Evolutionary conservation across 2,329 filamentous ascomycete species (phyloP), one percentile per base, ranked within the genome.

Genomic region (Penicillium freii): DNA sequence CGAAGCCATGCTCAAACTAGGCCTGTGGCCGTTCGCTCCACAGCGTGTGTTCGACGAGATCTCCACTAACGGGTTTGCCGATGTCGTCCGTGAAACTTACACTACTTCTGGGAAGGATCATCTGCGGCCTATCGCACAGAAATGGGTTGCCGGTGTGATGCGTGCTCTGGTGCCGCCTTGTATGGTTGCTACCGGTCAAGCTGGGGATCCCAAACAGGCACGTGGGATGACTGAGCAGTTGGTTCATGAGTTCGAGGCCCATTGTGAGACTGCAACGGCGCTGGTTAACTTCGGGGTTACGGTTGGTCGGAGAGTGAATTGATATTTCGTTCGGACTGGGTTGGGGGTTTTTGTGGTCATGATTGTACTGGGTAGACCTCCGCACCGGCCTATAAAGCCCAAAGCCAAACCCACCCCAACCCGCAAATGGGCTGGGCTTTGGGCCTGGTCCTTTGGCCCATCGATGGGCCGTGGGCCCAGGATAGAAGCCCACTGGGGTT

Each of bases 221-320:
- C 46, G 38, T n/a, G 38, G 47, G 33, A 49, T 56, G 19, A 49
- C 58, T 5, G 56, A 66, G 5, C 17, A 15, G 11, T n/a, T 66
- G 27, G 38, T 67, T 11, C 40, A 2, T 5, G 56, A 64, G 45
- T 62, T 65, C 50, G 57, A 63, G 48, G 40, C n/a, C 47, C 59
- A 64, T 45, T 62, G 61, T 47, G 21, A 29, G 19, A 21, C 40
- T 39, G 59, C 58, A 2, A 23, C 58, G 23, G 60, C 64, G 17
- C 44, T 65, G 44, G 59, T 65, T 39, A 66, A 62, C 34, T 52
- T 62, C 39, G 58, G 62, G 5, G 59, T 65, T 47, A 56, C 62
- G 33, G 54, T 67, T 48, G 64, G 45, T 36, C 59, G 57, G 57
- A 59, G 48, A 40, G 56, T 49, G 33, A 21, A 56, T 38, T 58